Percentiles rank a stretch among this genome's conserved stretches.
These are phyloP conservation scores for Auriculariales sp. DNA, from an alignment of 768 basidiomycete genomes.

Conservation along the genomic window DNA sequence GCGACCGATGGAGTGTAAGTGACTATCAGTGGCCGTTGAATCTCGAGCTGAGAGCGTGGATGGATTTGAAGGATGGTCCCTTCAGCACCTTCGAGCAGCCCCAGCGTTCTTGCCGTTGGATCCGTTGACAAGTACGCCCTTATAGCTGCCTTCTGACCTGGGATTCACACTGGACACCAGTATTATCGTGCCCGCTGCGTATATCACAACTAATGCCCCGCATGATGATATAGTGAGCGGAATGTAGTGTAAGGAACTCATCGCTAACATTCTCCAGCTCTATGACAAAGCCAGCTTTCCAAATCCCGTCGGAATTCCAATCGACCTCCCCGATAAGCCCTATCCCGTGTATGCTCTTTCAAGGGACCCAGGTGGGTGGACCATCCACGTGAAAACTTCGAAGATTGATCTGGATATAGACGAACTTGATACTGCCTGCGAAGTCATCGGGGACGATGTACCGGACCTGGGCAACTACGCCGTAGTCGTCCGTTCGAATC, in stretches of 20 bases:
- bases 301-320: background rate
- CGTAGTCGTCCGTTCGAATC: background rate
- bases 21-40: too few relatives aligned
- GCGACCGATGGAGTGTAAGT: too few relatives aligned
- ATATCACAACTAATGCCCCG: background rate
- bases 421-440: conserved; percentile 6
- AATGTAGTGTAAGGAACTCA: too few relatives aligned
- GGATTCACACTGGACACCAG: background rate
- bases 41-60: too few relatives aligned
- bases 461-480: background rate
- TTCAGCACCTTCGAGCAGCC: background rate
- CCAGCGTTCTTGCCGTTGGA: conserved; percentile 11
- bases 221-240: background rate
- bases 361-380: background rate
- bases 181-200: background rate
- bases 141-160: background rate
- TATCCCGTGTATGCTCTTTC: background rate
- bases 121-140: background rate
- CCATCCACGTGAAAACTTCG: background rate
- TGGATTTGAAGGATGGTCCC: too few relatives aligned
- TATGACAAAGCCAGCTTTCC: background rate
- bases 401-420: background rate
- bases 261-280: background rate
- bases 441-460: background rate
- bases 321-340: background rate